phyloP scores from a whole-genome alignment of 345 rosid species.

The Erysimum cheiranthoides region DNA sequence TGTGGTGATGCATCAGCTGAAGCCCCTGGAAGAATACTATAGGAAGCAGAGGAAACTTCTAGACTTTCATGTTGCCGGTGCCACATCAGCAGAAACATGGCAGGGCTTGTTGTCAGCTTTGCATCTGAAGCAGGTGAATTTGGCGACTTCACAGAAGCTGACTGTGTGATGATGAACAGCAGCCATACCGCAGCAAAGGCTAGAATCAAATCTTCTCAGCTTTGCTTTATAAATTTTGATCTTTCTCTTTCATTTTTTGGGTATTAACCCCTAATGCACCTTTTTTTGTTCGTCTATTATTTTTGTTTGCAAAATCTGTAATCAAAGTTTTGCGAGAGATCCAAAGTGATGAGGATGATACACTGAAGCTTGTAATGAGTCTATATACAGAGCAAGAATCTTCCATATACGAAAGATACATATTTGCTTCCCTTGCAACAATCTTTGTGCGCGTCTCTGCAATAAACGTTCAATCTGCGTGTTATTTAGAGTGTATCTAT shows the following conservation, averaged over 20 bases:
- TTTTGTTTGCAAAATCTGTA: conserved; percentile 22
- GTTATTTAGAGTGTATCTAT: not conserved
- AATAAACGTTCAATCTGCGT: not conserved
- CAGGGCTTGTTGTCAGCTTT: conserved; percentile 81
- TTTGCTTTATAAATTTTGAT: conserved; percentile 47
- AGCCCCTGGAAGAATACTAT: conserved; percentile 87
- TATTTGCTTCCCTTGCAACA: conserved; percentile 11
- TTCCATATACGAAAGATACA: not conserved
- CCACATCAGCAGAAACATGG: conserved; percentile 79
- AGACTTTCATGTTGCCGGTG: conserved; percentile 68
- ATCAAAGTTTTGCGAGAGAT: conserved; percentile 36
- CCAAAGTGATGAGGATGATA: conserved; percentile 16
- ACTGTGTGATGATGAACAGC: conserved; percentile 48
- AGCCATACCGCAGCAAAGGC: not conserved
- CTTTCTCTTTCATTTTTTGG: conserved; percentile 28
- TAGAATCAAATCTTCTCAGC: conserved; percentile 9
- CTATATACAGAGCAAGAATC: not conserved
- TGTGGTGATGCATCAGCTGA: conserved; percentile 54
- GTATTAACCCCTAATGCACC: conserved; percentile 10
- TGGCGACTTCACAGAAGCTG: conserved; percentile 60
- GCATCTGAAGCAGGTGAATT: conserved; percentile 66
- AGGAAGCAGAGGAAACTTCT: conserved; percentile 75
- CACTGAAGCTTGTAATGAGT: conserved; percentile 40
- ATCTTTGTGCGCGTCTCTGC: not conserved
- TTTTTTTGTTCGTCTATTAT: not conserved